Evolutionary conservation across 1,284 basidiomycete genomes (phyloP).

Genomic region (Phaffia rhodozyma): DNA sequence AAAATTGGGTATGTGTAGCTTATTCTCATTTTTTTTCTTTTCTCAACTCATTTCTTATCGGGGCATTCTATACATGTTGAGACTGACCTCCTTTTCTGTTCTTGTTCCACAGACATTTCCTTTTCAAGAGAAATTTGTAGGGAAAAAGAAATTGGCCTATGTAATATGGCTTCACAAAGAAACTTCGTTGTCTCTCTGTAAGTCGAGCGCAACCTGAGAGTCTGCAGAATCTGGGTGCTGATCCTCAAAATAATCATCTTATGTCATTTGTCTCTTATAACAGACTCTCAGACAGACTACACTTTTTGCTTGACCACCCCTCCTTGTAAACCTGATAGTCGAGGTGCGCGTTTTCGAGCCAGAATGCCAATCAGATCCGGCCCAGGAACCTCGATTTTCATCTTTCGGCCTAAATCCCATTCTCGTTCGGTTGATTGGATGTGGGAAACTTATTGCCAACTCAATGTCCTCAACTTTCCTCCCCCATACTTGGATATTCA

Average conservation of each 20-base stretch:
- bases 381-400: constrained; percentile 21
- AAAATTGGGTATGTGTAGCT: constrained; percentile 13
- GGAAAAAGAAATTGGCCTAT: constrained; percentile 56
- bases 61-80: background rate
- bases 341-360: constrained; percentile 32
- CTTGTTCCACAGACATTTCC: background rate
- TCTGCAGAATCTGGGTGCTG: background rate
- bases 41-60: background rate
- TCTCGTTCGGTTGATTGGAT: constrained; percentile 26
- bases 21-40: background rate
- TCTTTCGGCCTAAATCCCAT: constrained; percentile 15
- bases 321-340: constrained; percentile 37
- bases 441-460: constrained; percentile 4
- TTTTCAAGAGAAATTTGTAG: constrained; percentile 30
- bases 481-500: constrained; percentile 51
- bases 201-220: background rate
- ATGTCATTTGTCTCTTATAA: background rate
- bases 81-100: background rate
- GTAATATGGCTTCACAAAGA: constrained; percentile 51
- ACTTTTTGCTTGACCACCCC: constrained; percentile 63
- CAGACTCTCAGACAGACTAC: constrained; percentile 59
- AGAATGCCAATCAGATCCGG: constrained; percentile 38
- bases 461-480: constrained; percentile 33
- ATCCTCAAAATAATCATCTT: background rate
- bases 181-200: constrained; percentile 55